Percentiles rank a stretch among this genome's conserved stretches.
Evolutionary conservation across 2,329 filamentous ascomycete genomes (phyloP).

Genomic region (Xenoacremonium recifei): DNA sequence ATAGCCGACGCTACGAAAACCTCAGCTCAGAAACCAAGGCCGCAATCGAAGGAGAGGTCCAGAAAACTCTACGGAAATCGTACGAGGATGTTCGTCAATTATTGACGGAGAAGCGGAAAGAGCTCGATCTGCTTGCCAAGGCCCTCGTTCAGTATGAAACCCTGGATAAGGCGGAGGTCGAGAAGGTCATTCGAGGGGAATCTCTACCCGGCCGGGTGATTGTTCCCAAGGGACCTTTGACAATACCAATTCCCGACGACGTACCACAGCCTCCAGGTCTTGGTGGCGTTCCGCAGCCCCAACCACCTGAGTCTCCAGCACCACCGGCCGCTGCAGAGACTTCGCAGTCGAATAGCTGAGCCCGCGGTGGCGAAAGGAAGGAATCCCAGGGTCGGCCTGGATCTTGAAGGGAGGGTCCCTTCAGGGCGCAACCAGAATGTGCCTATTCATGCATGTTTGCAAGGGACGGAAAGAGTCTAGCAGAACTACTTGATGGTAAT

Average conservation of each 20-base stretch:
- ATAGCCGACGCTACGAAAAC: constrained; percentile 74
- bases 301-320: constrained; percentile 33
- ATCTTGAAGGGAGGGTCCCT: not conserved
- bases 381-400: not conserved
- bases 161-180: constrained; percentile 82
- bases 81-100: constrained; percentile 71
- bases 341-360: constrained; percentile 4
- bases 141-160: constrained; percentile 95
- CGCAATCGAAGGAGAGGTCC: constrained; percentile 85
- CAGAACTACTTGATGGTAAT: too few relatives aligned
- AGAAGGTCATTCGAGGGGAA: constrained; percentile 85
- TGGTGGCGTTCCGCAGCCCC: constrained; percentile 32
- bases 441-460: not conserved
- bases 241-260: constrained; percentile 36
- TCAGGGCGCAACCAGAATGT: not conserved
- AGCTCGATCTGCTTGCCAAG: constrained; percentile 83
- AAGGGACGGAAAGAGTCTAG: too few relatives aligned
- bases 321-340: constrained; percentile 32
- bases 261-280: constrained; percentile 34
- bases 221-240: constrained; percentile 53
- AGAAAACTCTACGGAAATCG: constrained; percentile 78
- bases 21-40: constrained; percentile 85
- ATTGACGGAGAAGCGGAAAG: constrained; percentile 71
- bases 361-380: not conserved
- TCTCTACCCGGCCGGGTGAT: constrained; percentile 64